Conservation (phyloP, 306 rosid genomes). For the Cotoneaster glaucophyllus region DNA sequence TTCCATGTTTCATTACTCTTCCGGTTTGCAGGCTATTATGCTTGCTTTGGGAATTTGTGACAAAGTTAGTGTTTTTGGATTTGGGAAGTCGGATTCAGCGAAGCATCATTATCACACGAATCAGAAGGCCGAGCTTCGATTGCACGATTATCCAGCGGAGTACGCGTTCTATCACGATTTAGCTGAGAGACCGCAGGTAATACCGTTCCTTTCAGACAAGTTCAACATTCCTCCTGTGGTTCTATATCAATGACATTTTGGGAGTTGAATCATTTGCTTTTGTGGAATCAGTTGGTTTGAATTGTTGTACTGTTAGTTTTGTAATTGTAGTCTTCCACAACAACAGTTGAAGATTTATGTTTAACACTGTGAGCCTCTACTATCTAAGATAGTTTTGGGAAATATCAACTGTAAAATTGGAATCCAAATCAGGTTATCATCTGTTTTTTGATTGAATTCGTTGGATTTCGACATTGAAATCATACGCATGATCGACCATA, state of each 20-base stretch:
- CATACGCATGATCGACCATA: neutral
- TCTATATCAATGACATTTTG: conserved; percentile 49
- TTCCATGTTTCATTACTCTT: conserved; percentile 74
- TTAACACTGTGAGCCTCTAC: conserved; percentile 21
- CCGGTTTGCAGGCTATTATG: conserved; percentile 97
- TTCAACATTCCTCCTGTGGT: conserved; percentile 77
- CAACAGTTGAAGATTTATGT: conserved; percentile 13
- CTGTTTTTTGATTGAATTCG: neutral
- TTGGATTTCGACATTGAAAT: neutral
- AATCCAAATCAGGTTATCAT: conserved; percentile 23
- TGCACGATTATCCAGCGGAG: conserved; percentile 95
- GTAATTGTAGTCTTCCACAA: neutral
- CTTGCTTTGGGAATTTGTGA: conserved; percentile 88
- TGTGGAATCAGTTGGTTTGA: conserved; percentile 19
- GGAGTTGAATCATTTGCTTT: neutral
- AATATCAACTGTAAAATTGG: conserved; percentile 40
- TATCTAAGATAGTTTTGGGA: conserved; percentile 44
- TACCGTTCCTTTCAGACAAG: conserved; percentile 63
- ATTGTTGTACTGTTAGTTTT: conserved; percentile 15
- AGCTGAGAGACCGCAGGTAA: conserved; percentile 42
- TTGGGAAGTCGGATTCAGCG: conserved; percentile 70
- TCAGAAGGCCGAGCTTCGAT: conserved; percentile 80
- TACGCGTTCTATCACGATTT: conserved; percentile 72
- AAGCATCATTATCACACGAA: conserved; percentile 92
- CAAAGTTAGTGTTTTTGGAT: conserved; percentile 72